Conservation (phyloP, 2,329 filamentous ascomycete species). For the Furcasterigmium sp. region DNA sequence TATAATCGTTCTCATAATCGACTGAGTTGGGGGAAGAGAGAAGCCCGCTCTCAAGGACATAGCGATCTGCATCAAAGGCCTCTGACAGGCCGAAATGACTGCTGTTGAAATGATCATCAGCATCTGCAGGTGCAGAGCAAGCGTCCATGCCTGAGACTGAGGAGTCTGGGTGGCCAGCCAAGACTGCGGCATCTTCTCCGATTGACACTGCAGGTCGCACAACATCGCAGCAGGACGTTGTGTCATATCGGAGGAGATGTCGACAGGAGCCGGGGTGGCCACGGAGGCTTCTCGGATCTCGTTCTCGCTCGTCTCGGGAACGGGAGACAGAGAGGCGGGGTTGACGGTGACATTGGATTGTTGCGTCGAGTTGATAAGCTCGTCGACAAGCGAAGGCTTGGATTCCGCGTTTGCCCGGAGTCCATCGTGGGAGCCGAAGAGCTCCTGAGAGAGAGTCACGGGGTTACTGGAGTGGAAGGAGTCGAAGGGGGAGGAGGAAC, state of each 20-base stretch:
- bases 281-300: constrained; percentile 20
- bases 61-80: constrained; percentile 68
- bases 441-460: constrained; percentile 52
- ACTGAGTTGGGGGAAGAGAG: constrained; percentile 66
- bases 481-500: constrained; percentile 35
- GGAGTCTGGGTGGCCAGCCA: constrained; percentile 38
- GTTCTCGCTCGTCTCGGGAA: constrained; percentile 36
- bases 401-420: constrained; percentile 22
- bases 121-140: constrained; percentile 50
- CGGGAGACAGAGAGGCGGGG: constrained; percentile 56
- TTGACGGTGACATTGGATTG: constrained; percentile 48
- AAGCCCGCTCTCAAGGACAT: constrained; percentile 71
- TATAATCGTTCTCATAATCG: constrained; percentile 62
- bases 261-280: constrained; percentile 16
- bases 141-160: constrained; percentile 33
- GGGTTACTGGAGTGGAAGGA: constrained; percentile 36
- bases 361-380: constrained; percentile 36
- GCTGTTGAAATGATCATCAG: constrained; percentile 63
- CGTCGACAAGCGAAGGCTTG: constrained; percentile 32
- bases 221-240: constrained; percentile 99
- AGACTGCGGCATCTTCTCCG: constrained; percentile 56
- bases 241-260: constrained; percentile 73
- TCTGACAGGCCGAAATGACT: constrained; percentile 64
- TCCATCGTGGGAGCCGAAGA: constrained; percentile 46
- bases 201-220: constrained; percentile 99